Evolutionary conservation across 208 protist species (phyloP), one percentile per base, ranked within the genome.

Genomic region (Wallacemonas collosoma): DNA sequence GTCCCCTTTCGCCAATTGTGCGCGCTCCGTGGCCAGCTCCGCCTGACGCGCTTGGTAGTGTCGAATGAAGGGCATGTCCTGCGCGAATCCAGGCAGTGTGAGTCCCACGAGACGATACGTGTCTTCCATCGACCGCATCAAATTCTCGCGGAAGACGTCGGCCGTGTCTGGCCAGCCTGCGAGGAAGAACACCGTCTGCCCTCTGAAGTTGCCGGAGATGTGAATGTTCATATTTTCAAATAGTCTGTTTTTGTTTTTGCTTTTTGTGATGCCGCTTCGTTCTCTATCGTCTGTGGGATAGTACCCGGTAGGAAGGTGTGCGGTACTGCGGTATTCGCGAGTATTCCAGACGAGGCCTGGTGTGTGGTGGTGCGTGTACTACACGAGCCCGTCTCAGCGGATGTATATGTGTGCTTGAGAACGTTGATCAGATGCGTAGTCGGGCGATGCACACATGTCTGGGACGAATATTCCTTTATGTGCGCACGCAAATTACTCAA

Each of bases 91-190:
- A 1, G 90, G 90, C 2, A 95, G 56, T 2, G 83, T 89, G 47
- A 95, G 41, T 2, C 86, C 86, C 9, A 95, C 88, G 54, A 95
- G 75, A 39, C 87, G 87, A 60, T 89, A 88, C 47, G 85, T 75
- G 2, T 71, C 17, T 35, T 74, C 79, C 12, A 93, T 65, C 7
- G 65, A n/a, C 0, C 69, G 66, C 82, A 93, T 91, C 8, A 93
- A 47, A 72, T 93, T 95, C 9, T 79, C 73, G 41, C 80, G 82
- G 68, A 93, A 95, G 9, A 95, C 79, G 77, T 93, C 83, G 36
- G 77, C 83, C 5, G 85, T 93, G 74, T 95, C 90, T 0, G 87
- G 90, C 81, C 84, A 95, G 2, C 90, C 88, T 1, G 86, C 77
- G 26, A 95, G 45, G 56, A 95, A 89, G 62, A 95, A 77, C 14